Percentiles rank a stretch among this genome's conserved stretches.
Evolutionary conservation across 805 yeast genomes (phyloP).

Genomic region (Kazachstania africana): DNA sequence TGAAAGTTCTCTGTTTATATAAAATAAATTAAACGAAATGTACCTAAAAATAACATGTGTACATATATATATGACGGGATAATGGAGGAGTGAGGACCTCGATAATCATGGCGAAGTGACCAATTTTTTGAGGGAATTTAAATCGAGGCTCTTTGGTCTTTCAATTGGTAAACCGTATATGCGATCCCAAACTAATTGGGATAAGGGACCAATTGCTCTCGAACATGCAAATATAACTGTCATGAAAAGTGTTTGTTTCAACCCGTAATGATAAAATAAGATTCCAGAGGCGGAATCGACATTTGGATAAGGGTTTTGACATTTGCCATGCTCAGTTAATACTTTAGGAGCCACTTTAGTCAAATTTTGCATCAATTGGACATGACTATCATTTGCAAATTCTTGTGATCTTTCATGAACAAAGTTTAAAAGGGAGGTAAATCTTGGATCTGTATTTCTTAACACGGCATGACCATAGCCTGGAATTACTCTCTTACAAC

Average conservation of each 20-base stretch:
- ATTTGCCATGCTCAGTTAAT: constrained; percentile 67
- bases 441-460: constrained; percentile 75
- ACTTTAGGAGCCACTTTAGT: constrained; percentile 67
- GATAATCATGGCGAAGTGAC: no score
- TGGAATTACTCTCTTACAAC: constrained; percentile 70
- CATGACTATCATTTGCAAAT: constrained; percentile 51
- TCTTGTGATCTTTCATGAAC: constrained; percentile 41
- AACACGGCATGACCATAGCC: constrained; percentile 86
- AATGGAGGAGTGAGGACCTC: no score
- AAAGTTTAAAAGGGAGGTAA: constrained; percentile 60
- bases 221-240: constrained; percentile 78
- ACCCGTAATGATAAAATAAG: constrained; percentile 67
- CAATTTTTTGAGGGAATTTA: constrained; percentile 9
- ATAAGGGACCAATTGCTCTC: constrained; percentile 67
- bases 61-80: no score
- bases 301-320: constrained; percentile 78
- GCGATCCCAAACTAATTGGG: constrained; percentile 73
- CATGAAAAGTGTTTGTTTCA: constrained; percentile 60
- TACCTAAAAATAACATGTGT: no score
- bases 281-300: constrained; percentile 76
- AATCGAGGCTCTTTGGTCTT: constrained; percentile 48
- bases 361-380: constrained; percentile 53
- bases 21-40: no score
- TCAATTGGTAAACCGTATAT: constrained; percentile 69
- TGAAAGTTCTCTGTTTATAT: no score